Conservation (phyloP, 306 rosid species). For the Sophora flavescens region DNA sequence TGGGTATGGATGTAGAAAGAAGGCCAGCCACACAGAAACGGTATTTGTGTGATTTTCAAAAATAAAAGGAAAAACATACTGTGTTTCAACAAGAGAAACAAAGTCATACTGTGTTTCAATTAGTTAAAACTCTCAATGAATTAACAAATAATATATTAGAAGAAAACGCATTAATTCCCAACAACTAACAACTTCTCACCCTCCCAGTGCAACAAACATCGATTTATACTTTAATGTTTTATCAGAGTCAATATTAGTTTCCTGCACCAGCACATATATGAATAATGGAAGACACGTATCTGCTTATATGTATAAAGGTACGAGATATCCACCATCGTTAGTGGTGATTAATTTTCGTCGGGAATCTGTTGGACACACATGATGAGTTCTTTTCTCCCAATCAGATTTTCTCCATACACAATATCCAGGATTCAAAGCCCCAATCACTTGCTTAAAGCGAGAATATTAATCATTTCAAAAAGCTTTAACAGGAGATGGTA, state of each 20-base stretch:
- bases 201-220: neutral
- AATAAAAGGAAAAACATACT: neutral
- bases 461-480: neutral
- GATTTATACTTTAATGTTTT: neutral
- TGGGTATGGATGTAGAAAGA: conserved; percentile 30
- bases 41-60: neutral
- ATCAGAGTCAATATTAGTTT: neutral
- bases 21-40: neutral
- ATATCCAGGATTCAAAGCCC: no score
- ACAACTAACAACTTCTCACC: conserved; percentile 3
- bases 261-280: conserved; percentile 8
- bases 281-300: neutral
- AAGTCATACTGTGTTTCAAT: neutral
- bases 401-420: no score
- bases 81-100: neutral
- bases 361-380: no score
- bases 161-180: neutral
- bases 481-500: conserved; percentile 20
- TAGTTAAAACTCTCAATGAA: conserved; percentile 1
- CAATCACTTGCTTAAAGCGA: no score
- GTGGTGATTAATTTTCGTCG: no score
- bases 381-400: no score
- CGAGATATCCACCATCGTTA: no score
- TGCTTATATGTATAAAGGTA: neutral
- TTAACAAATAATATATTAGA: neutral